Base-by-base conservation (phyloP, 176 grass and related monocot species). In the Carex pumila region DNA sequence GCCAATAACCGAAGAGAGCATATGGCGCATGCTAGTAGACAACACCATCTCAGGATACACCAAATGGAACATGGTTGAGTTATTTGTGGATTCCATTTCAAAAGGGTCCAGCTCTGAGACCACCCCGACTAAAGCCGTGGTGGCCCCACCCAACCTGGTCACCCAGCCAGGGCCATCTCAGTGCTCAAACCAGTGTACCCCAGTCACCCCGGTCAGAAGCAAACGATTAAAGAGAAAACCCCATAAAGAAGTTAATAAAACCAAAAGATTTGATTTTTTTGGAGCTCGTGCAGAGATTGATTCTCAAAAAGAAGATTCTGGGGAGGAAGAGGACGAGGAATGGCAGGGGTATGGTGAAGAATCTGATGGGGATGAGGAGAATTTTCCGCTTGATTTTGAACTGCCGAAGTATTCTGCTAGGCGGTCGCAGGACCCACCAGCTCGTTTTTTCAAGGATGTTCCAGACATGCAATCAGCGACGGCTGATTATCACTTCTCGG, bases 401-500 rank as follows among this genome's bases (percentile, higher is more conserved):
- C 73, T 77, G 50, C 73, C 73, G 1, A 77, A 77, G 73, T 77
- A 77, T 77, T 77, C 73, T 32, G 73, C 73, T 18, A 77, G 73
- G 73, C 73, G 50, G 21, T 77, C 73, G 1, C 73, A 6, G 73
- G 73, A 77, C 12, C 73, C 73, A 53, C 73, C 73, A 15, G 73
- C 73, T 77, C 73, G 5, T 77, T 77, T 77, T 14, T 77, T 77
- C 73, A 77, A 56, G 73, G 73, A 77, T 10, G 50, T 56, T 22
- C 73, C 73, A 14, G 73, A 77, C 29, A 77, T 77, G 73, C 73
- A 77, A 77, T 77, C 21, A 22, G 50, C 73, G 12, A 56, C 52
- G 3, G 73, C 73, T 6, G 73, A 77, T 56, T 34, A 31, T 77
- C 50, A 32, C 13, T 77, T 77, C 73, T 77, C 50, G 0, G 73